Evolutionary conservation across 768 basidiomycete genomes (phyloP).

Genomic region (Tylopilus felleus): DNA sequence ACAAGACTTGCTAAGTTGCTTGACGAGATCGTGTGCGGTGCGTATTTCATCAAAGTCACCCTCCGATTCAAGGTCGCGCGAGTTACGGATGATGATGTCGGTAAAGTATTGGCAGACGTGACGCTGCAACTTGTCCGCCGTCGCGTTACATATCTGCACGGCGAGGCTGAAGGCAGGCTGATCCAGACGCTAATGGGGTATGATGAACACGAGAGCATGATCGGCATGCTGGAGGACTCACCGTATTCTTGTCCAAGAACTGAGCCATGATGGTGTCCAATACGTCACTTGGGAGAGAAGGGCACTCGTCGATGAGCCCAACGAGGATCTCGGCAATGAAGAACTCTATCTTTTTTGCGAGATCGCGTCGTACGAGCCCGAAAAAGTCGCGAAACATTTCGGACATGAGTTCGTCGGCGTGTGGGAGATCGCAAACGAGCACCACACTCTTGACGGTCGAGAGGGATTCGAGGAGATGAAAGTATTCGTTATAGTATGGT

Average conservation of each 20-base stretch:
- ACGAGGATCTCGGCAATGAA: conserved; percentile 88
- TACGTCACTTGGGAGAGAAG: conserved; percentile 71
- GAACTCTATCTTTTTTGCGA: conserved; percentile 79
- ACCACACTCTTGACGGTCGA: conserved; percentile 94
- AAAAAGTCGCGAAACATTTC: conserved; percentile 86
- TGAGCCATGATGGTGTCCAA: conserved; percentile 81
- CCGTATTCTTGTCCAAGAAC: conserved; percentile 76
- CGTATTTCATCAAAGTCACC: conserved; percentile 67
- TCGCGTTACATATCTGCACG: conserved; percentile 78
- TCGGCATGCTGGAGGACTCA: conserved; percentile 33
- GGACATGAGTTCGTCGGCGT: conserved; percentile 77
- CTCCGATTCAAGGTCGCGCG: conserved; percentile 50
- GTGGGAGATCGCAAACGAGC: conserved; percentile 87
- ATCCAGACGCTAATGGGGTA: conserved; percentile 49
- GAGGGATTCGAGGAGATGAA: conserved; percentile 89
- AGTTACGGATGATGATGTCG: conserved; percentile 70
- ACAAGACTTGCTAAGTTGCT: conserved; percentile 73
- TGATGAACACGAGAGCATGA: conserved; percentile 1
- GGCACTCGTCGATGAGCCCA: conserved; percentile 84
- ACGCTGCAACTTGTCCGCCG: conserved; percentile 83
- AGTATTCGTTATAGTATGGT: conserved; percentile 90
- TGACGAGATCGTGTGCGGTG: conserved; percentile 81
- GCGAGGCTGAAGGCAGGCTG: conserved; percentile 80
- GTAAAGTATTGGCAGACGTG: conserved; percentile 92
- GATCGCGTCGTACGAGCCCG: conserved; percentile 66